A percentile compares a stretch with the other conserved stretches of the same genome.
Conservation (phyloP, 192 early-diverging fungal genomes). For the Glomus cerebriforme region DNA sequence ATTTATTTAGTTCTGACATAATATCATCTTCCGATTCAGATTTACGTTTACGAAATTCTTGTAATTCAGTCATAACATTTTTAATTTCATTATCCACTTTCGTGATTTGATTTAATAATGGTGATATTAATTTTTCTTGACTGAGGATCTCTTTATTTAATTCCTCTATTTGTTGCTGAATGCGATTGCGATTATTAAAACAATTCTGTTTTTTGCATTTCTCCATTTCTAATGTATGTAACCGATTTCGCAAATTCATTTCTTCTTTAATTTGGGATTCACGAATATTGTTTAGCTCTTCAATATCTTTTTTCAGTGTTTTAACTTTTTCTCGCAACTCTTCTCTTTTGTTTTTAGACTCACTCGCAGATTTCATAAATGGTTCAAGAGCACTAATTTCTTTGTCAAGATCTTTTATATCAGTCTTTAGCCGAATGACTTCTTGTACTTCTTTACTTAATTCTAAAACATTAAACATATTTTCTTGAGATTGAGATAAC, state of each 20-base stretch:
- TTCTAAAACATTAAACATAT: constrained; percentile 1
- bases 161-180: neutral
- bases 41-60: neutral
- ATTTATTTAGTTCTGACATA: neutral
- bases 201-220: neutral
- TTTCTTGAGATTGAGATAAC: neutral
- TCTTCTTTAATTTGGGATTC: neutral
- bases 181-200: neutral
- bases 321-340: constrained; percentile 43
- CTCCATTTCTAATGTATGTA: neutral
- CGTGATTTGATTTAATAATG: neutral
- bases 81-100: neutral
- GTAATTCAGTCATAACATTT: neutral
- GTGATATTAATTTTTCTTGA: neutral
- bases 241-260: neutral
- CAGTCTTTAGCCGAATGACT: constrained; percentile 40
- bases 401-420: constrained; percentile 38
- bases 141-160: neutral
- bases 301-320: neutral
- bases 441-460: constrained; percentile 46
- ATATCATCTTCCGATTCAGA: neutral
- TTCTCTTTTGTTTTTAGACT: constrained; percentile 64
- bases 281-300: neutral
- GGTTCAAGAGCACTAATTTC: constrained; percentile 55
- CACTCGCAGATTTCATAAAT: constrained; percentile 55